Percentiles rank a stretch among this genome's conserved stretches.
These are phyloP conservation scores for Berberis vulgaris DNA, from an alignment of 164 flowering plant genomes.

Conservation along the genomic window DNA sequence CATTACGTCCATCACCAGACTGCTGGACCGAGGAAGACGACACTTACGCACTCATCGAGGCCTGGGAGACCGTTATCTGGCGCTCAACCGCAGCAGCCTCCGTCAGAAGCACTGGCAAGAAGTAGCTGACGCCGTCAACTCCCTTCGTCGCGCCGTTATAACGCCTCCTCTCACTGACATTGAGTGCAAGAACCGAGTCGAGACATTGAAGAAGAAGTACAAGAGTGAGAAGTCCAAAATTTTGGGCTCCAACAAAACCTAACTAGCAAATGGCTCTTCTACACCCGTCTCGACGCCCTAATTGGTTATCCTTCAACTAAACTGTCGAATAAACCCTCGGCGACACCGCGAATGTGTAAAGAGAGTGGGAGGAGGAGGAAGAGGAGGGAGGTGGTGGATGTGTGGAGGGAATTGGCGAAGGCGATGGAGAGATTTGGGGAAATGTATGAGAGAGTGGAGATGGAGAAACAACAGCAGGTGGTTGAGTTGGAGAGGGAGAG, in stretches of 20 bases:
- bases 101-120: not conserved
- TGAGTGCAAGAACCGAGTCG: not conserved
- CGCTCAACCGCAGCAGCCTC: not conserved
- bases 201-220: not conserved
- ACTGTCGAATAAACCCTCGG: not conserved
- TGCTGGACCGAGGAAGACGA: not conserved
- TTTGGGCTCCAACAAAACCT: not conserved
- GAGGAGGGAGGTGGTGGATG: not conserved
- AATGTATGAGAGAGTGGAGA: conserved; percentile 85
- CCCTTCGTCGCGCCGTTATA: not conserved
- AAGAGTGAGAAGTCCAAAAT: not conserved
- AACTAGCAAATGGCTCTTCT: not conserved
- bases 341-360: not conserved
- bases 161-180: not conserved
- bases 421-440: conserved; percentile 45
- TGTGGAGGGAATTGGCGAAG: not conserved
- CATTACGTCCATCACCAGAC: no score
- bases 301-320: not conserved
- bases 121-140: not conserved
- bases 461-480: conserved; percentile 70
- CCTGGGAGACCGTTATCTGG: not conserved
- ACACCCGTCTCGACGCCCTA: not conserved
- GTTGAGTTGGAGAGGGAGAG: conserved; percentile 82
- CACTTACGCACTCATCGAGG: not conserved
- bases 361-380: not conserved